Percentiles rank a stretch among this genome's conserved stretches.
Evolutionary conservation across 495 filamentous ascomycete genomes (phyloP).

Genomic region (Neurospora sp.): DNA sequence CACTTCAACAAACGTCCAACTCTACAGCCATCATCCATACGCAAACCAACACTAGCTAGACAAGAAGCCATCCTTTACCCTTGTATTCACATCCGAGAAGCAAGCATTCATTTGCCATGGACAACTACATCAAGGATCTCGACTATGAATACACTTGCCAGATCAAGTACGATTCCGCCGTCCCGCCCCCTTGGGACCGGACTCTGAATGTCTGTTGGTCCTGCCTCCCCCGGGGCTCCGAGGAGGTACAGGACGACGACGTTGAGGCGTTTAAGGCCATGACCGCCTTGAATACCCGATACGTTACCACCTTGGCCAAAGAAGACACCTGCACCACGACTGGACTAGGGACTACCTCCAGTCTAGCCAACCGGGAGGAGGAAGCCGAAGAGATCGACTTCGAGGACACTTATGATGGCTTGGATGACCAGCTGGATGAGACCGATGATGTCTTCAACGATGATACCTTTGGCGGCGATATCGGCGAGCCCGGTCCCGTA

Average conservation of each 20-base stretch:
- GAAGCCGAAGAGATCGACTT: constrained; percentile 83
- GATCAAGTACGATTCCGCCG: not conserved
- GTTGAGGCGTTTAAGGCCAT: not conserved
- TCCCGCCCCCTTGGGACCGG: not conserved
- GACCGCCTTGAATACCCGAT: not conserved
- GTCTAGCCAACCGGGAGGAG: constrained; percentile 57
- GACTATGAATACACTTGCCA: not conserved
- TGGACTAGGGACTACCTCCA: too few relatives aligned
- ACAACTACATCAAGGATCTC: not conserved
- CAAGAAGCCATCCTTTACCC: not conserved
- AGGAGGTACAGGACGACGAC: not conserved
- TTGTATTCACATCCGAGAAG: not conserved
- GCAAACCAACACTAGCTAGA: not conserved
- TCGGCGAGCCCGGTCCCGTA: constrained; percentile 30
- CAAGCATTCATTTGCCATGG: not conserved
- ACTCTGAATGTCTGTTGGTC: not conserved
- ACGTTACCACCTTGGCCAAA: too few relatives aligned
- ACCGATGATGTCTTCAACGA: constrained; percentile 94
- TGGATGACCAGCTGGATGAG: constrained; percentile 86
- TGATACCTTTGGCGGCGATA: constrained; percentile 74
- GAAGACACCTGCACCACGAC: not conserved
- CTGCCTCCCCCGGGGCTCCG: not conserved
- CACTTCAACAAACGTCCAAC: too few relatives aligned
- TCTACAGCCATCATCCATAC: too few relatives aligned
- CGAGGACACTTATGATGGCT: constrained; percentile 95